Base-by-base conservation (phyloP, 2,329 filamentous ascomycete species). In the Nothophoma quercina region DNA sequence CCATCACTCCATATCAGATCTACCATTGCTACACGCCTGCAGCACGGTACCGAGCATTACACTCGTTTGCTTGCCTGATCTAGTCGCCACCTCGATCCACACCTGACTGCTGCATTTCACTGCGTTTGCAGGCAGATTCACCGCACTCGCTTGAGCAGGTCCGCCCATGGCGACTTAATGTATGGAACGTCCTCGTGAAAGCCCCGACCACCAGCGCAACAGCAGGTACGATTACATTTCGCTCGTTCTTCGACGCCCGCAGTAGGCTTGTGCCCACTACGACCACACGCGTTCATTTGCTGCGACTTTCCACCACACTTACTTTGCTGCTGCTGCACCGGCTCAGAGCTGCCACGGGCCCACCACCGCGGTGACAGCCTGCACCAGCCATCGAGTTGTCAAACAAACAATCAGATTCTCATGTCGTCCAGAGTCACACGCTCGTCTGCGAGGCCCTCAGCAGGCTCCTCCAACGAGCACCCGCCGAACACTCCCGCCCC, bases 381-480 rank as follows among this genome's bases (percentile, higher is more conserved):
- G 59, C 60, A 58, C 66, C 55, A 56, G 54, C 59, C 58, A 61
- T 67, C 63, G 61, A 62, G 55, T 65, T 58, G 64, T 55, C 55
- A 57, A 62, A 52, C 63, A 48, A 61, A 35, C 56, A 64, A 29
- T 62, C 65, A 72, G 65, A 75, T 81, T 88, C 90, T 93, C 87
- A 97, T 96, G 92, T 91, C 90, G 86, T 82, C 87, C 85, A 97
- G 93, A 90, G 88, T 95, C 71, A 97, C 93, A 83, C 91, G 93
- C 82, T 95, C 93, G 71, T 89, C 93, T 77, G 89, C 93, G 81
- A 92, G 92, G 83, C 88, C 91, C 85, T 90, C 90, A 81, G 89
- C 90, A 78, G 83, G 82, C 71, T 72, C 74, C 60, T 74, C 85
- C 59, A 71, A 58, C 67, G 59, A 70, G 46, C 61, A 59, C 51